These are phyloP conservation scores for Exophiala xenobiotica DNA, from an alignment of 2,329 filamentous ascomycete genomes.

Conservation along the genomic window DNA sequence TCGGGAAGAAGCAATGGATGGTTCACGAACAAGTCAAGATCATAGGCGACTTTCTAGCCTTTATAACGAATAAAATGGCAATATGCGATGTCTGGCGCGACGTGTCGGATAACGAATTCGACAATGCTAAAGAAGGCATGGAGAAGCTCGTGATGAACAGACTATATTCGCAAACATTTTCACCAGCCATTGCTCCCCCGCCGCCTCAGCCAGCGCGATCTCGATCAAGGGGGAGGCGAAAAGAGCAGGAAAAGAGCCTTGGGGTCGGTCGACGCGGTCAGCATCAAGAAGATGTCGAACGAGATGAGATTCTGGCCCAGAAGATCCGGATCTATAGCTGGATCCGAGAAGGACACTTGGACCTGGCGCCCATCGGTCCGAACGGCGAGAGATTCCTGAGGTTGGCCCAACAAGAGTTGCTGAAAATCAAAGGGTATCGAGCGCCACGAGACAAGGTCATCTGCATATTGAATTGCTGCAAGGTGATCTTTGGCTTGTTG, in stretches of 20 bases:
- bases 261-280: conserved; percentile 87
- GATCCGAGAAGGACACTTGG: conserved; percentile 89
- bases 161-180: conserved; percentile 93
- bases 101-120: conserved; percentile 93
- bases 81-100: conserved; percentile 95
- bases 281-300: conserved; percentile 95
- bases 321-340: conserved; percentile 97
- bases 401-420: conserved; percentile 86
- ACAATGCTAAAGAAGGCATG: conserved; percentile 98
- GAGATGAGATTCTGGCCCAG: conserved; percentile 91
- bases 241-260: conserved; percentile 65
- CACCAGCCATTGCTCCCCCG: conserved; percentile 80
- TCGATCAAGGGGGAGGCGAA: conserved; percentile 64
- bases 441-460: conserved; percentile 99
- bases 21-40: conserved; percentile 99
- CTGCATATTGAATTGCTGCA: conserved; percentile 97
- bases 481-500: conserved; percentile 94
- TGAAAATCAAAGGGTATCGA: conserved; percentile 95
- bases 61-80: conserved; percentile 98
- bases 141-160: conserved; percentile 99
- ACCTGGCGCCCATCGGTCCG: conserved; percentile 81
- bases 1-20: conserved; percentile 98
- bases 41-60: conserved; percentile 91
- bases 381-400: conserved; percentile 85
- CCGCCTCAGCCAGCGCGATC: conserved; percentile 65